These are phyloP conservation scores for Venturia effusa DNA, from an alignment of 2,329 filamentous ascomycete species.

Conservation along the genomic window DNA sequence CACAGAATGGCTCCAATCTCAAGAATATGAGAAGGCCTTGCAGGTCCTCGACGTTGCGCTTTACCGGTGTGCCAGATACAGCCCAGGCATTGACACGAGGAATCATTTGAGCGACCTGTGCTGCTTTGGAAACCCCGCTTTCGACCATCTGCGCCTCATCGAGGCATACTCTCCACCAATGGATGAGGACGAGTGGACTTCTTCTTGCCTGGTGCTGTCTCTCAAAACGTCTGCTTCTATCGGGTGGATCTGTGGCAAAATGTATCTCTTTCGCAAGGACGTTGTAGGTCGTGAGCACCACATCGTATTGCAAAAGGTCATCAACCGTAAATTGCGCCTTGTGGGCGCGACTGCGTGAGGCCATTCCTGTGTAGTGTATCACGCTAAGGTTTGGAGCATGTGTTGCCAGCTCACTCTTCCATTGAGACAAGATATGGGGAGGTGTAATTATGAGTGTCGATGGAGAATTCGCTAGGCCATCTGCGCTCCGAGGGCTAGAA, in stretches of 20 bases:
- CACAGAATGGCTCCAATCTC: conserved; percentile 64
- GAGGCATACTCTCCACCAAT: conserved; percentile 74
- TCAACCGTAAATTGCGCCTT: conserved; percentile 30
- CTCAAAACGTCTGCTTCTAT: conserved; percentile 54
- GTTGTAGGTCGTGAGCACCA: conserved; percentile 53
- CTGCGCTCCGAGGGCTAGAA: neutral
- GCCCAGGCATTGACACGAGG: conserved; percentile 85
- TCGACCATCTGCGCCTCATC: conserved; percentile 88
- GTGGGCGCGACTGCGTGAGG: conserved; percentile 16
- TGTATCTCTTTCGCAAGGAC: conserved; percentile 73
- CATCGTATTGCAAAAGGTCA: conserved; percentile 40
- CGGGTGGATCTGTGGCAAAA: conserved; percentile 59
- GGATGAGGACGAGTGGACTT: conserved; percentile 69
- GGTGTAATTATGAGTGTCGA: conserved; percentile 55
- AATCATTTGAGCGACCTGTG: conserved; percentile 66
- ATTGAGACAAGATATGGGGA: conserved; percentile 50
- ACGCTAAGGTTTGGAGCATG: conserved; percentile 48
- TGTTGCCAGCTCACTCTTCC: conserved; percentile 46
- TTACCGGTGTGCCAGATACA: conserved; percentile 81
- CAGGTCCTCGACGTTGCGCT: conserved; percentile 67
- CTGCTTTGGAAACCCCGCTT: conserved; percentile 73
- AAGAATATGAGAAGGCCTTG: conserved; percentile 75
- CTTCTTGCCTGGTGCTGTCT: conserved; percentile 55
- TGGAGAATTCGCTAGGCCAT: conserved; percentile 25
- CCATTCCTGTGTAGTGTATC: conserved; percentile 45